These are phyloP conservation scores for Xylaria sp. DNA, from an alignment of 2,329 filamentous ascomycete species.

Conservation along the genomic window DNA sequence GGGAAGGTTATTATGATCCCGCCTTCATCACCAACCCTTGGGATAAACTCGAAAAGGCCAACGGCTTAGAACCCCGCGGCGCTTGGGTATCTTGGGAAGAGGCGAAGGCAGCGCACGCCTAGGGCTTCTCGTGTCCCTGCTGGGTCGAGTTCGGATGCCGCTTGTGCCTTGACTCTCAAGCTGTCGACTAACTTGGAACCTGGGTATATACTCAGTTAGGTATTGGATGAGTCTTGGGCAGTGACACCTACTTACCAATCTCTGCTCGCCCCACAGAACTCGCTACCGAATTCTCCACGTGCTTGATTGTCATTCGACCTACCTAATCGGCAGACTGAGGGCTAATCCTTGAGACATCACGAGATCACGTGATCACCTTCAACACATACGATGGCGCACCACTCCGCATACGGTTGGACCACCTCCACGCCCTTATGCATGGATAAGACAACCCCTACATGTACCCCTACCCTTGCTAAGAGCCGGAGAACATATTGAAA, in stretches of 20 bases:
- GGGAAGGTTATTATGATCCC: constrained; percentile 71
- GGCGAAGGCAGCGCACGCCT: constrained; percentile 29
- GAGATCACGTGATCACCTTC: constrained; percentile 42
- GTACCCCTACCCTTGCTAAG: constrained; percentile 21
- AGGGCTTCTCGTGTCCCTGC: constrained; percentile 4
- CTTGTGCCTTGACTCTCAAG: not conserved
- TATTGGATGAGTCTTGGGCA: constrained; percentile 4
- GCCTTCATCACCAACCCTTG: constrained; percentile 76
- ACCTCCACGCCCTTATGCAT: constrained; percentile 28
- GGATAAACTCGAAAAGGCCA: constrained; percentile 59
- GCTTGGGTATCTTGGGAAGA: constrained; percentile 51
- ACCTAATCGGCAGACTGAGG: constrained; percentile 3
- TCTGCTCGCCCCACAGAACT: not conserved
- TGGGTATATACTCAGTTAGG: not conserved
- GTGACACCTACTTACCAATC: constrained; percentile 3
- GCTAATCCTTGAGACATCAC: constrained; percentile 29
- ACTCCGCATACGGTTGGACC: constrained; percentile 30
- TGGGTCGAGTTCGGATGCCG: not conserved
- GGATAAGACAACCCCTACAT: constrained; percentile 28
- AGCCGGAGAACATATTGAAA: constrained; percentile 12
- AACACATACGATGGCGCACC: constrained; percentile 30
- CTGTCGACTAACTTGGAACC: not conserved
- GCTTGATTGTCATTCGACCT: constrained; percentile 15
- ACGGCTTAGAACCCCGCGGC: constrained; percentile 51
- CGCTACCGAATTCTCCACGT: constrained; percentile 6